Base-by-base conservation (phyloP, 441 rosid species). In the Kokia cookei region DNA sequence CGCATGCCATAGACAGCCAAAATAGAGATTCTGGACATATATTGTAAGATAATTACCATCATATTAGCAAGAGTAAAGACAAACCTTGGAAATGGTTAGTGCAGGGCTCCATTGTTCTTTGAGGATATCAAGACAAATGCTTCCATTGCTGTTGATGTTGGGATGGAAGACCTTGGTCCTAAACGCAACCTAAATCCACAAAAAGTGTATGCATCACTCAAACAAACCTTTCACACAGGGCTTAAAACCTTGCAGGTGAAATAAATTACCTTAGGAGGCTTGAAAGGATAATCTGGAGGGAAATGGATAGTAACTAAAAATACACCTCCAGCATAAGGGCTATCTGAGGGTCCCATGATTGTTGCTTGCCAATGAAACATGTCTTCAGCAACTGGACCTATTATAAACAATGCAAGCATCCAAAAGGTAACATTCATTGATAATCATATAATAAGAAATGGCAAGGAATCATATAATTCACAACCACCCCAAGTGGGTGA, bases 311-410 rank as follows among this genome's bases (percentile, higher is more conserved):
- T 67, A 53, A 79, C 81, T 43, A 82, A 74, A 69, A 82, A 82
- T 37, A 82, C 79, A 37, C 85, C 85, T 4, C 85, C 85, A 9
- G 85, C 65, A 57, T 82, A 82, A 63, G 85, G 85, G 74, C 85
- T 82, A 63, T 82, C 85, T 51, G 82, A 10, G 11, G 85, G 85
- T n/a, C 85, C 85, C 82, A 82, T 82, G 8, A 82, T 82, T 50
- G 84, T 82, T n/a, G 84, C 84, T 72, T 81, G 83, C 83, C 81
- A 81, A 43, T 81, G 81, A 48, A 82, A 82, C 85, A 82, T 79
- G 81, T 82, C 85, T 75, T 82, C 85, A 22, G 83, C 83, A 14
- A 79, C 85, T 0, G 82, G 82, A 72, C 82, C 82, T 79, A 60
- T 69, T 19, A 58, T 9, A 55, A 29, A 57, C 15, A 11, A 64